Evolutionary conservation across 495 filamentous ascomycete species (phyloP), one percentile per base, ranked within the genome.

Genomic region (Neurospora tetraspora): DNA sequence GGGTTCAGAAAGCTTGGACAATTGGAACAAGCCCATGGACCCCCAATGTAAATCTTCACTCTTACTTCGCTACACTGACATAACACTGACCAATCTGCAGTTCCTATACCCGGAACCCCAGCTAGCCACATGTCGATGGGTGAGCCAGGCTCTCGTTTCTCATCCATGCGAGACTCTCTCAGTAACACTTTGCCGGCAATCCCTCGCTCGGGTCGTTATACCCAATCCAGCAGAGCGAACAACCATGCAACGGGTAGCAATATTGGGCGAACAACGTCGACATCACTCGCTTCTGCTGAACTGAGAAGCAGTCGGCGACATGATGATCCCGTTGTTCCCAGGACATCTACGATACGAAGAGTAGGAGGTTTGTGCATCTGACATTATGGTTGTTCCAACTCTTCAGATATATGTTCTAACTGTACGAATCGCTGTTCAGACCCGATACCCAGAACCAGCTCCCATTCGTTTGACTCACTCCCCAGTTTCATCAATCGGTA

Each of bases 21-120:
- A 38, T 12, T 74, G 69, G 71, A 73, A 70, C 45, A 74, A 71
- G 20, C 61, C 71, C n/a, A 20, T 38, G 23, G 59, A 31, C 3
- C 38, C 73, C 14, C 73, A 73, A 37, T 38, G 75, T 76, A 40
- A n/a, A 42, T 39, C 23, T 71, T 53, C 18, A 39, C 9, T 16
- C 39, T 47, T 23, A n/a, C 42, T 31, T 23, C 4, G 9, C 9
- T 40, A 47, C 38, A 59, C 18, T 53, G 23, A 45, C 10, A 71
- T 12, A 23, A 12, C 8, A 53, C 23, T 71, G 16, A 45, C 12
- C 2, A 18, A 10, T 65, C 14, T 34, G 12, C 53, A 65, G 53
- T 34, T 65, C 27, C 27, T 31, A 16, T 65, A 18, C 53, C 27
- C 9, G 53, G 27, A 18, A 65, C 53, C 1, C 53, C 42, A 43